Evolutionary conservation across 768 basidiomycete genomes (phyloP).

Genomic region (Hemileccinum rubropunctum): DNA sequence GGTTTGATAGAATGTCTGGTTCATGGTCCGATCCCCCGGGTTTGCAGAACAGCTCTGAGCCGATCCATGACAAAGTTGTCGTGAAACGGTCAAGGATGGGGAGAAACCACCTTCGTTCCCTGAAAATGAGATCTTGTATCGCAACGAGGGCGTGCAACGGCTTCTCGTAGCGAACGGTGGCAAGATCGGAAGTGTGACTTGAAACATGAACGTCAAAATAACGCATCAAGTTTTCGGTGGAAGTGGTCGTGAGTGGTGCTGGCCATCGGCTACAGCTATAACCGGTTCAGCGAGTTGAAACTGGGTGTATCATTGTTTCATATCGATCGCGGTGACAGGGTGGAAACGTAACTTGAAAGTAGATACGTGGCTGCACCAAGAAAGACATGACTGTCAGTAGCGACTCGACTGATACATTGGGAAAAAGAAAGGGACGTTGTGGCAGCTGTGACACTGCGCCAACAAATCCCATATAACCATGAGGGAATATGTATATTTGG

Average conservation of each 20-base stretch:
- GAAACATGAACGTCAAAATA: background rate
- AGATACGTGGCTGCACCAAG: background rate
- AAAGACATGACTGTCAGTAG: too few relatives aligned
- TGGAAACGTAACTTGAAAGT: background rate
- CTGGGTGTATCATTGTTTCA: background rate
- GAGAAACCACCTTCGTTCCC: too few relatives aligned
- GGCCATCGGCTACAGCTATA: too few relatives aligned
- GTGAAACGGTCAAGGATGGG: constrained; percentile 4
- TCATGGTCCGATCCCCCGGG: background rate
- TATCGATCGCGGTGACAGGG: background rate
- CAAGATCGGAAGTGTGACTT: background rate
- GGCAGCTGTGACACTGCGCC: too few relatives aligned
- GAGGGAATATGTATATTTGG: too few relatives aligned
- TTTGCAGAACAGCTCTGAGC: constrained; percentile 1
- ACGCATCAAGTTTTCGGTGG: too few relatives aligned
- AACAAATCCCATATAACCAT: too few relatives aligned
- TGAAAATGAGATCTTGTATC: background rate
- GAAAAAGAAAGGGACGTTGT: too few relatives aligned
- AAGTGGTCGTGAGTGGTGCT: too few relatives aligned
- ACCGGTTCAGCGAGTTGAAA: too few relatives aligned
- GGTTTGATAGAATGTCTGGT: background rate
- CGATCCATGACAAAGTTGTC: background rate
- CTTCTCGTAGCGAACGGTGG: background rate
- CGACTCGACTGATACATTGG: too few relatives aligned
- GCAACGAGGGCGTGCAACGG: background rate